These are phyloP conservation scores for Eimeria brunetti DNA, from an alignment of 169 alveolate genomes.

Conservation along the genomic window DNA sequence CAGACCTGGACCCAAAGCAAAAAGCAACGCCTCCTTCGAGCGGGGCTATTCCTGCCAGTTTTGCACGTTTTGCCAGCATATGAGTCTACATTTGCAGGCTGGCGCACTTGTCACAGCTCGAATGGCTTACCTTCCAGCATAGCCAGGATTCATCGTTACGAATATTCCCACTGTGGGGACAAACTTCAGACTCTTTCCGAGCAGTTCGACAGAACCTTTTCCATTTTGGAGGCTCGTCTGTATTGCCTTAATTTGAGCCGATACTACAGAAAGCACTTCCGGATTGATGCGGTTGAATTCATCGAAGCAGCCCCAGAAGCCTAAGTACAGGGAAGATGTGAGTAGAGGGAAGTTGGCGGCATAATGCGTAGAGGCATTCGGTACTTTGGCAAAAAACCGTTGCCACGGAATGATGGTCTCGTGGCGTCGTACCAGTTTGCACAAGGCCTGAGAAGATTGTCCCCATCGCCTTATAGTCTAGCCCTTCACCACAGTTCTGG, in stretches of 20 bases:
- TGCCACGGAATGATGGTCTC: background rate
- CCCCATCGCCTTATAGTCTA: conserved; percentile 95
- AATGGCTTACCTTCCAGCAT: conserved; percentile 96
- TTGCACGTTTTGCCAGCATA: too few species aligned
- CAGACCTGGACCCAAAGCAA: conserved; percentile 89
- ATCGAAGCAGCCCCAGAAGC: conserved; percentile 99
- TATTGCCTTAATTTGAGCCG: conserved; percentile 96
- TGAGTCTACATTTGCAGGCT: background rate
- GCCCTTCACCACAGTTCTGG: conserved; percentile 97
- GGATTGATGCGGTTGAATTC: conserved; percentile 98
- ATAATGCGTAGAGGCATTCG: background rate
- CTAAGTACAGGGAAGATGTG: conserved; percentile 82
- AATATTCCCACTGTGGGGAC: conserved; percentile 87
- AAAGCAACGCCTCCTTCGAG: background rate
- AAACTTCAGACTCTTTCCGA: conserved; percentile 87
- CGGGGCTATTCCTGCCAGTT: background rate
- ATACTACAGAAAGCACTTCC: conserved; percentile 98
- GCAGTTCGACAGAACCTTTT: conserved; percentile 86
- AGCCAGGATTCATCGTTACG: conserved; percentile 99
- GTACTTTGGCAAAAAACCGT: background rate
- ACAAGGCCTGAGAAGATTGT: conserved; percentile 96
- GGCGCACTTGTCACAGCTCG: background rate
- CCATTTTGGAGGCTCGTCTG: conserved; percentile 95
- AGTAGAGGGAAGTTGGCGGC: background rate
- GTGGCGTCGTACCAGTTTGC: conserved; percentile 75